A percentile compares a stretch with the other conserved stretches of the same genome.
Conservation (phyloP, 192 early-diverging fungal genomes). For the Podila horticola region DNA sequence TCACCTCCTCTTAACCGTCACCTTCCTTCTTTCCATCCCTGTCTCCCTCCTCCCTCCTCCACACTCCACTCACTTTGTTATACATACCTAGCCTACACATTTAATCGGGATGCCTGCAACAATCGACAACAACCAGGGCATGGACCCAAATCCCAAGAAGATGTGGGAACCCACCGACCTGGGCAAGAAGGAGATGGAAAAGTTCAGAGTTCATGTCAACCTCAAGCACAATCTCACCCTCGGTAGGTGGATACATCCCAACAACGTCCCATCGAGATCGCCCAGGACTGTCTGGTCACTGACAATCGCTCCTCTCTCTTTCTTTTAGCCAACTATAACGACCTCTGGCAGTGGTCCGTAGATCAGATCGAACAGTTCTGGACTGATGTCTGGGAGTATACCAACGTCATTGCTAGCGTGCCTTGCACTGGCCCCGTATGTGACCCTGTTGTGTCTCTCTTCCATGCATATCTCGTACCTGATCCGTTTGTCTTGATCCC, state of each 20-base stretch:
- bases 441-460: neutral
- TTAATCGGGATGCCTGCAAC: slow-evolving; percentile 15
- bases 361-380: slow-evolving; percentile 83
- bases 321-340: slow-evolving; percentile 66
- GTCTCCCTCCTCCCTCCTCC: neutral
- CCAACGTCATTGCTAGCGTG: slow-evolving; percentile 61
- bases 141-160: slow-evolving; percentile 49
- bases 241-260: slow-evolving; percentile 46
- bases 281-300: too few species aligned
- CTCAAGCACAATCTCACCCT: slow-evolving; percentile 68
- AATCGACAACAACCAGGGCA: slow-evolving; percentile 25
- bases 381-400: slow-evolving; percentile 87
- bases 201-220: slow-evolving; percentile 82
- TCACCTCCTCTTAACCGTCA: neutral
- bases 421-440: slow-evolving; percentile 46
- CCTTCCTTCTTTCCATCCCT: neutral
- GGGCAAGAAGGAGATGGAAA: slow-evolving; percentile 69
- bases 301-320: neutral
- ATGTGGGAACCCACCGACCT: slow-evolving; percentile 74
- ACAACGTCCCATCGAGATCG: too few species aligned
- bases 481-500: neutral
- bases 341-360: slow-evolving; percentile 89
- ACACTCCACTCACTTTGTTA: neutral
- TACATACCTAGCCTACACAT: neutral
- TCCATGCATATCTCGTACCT: neutral